Evolutionary conservation across 208 protist species (phyloP), one percentile per base, ranked within the genome.

Genomic region (Trypanosoma congolense): DNA sequence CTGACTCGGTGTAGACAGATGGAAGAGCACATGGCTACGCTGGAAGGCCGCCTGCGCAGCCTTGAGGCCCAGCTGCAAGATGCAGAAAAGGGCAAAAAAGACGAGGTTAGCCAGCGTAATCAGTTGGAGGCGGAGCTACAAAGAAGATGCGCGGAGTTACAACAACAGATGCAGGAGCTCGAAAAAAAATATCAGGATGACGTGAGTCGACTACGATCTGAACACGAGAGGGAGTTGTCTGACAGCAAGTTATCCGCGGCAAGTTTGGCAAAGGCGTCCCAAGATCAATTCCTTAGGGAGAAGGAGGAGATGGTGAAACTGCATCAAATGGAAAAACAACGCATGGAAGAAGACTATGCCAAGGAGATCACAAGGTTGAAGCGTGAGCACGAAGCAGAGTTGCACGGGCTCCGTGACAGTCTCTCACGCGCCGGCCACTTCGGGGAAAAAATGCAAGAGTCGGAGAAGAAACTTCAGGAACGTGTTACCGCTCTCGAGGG

Each of bases 111-210:
- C 35, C 55, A 42, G 16, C n/a, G 42, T 4, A 40, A 9, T 12
- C 46, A 49, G 43, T 24, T 28, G 1, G 59, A 52, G 21, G 16
- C 3, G 12, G 44, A 36, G 26, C 28, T 61, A 31, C 30, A 45
- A 30, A 18, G 53, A 16, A 31, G 38, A 6, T 58, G 50, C 48
- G 59, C 48, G 1, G 58, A 79, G 33, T 22, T 69, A 42, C 52
- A 70, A 26, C 70, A 60, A 9, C 31, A 68, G 24, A 56, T 75
- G 1, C 55, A 55, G 2, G 43, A 65, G 40, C 43, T 51, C 33
- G 35, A 19, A 8, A 47, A 40, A 24, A 55, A 48, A 28, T 40
- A 60, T 53, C 47, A 55, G 21, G 52, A 54, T 12, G 61, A 60
- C 21, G 6, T 61, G 22, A 40, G 16, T 8, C 29, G 5, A 21